These are phyloP conservation scores for Prunus kanzakura DNA, from an alignment of 306 rosid species.

Conservation along the genomic window DNA sequence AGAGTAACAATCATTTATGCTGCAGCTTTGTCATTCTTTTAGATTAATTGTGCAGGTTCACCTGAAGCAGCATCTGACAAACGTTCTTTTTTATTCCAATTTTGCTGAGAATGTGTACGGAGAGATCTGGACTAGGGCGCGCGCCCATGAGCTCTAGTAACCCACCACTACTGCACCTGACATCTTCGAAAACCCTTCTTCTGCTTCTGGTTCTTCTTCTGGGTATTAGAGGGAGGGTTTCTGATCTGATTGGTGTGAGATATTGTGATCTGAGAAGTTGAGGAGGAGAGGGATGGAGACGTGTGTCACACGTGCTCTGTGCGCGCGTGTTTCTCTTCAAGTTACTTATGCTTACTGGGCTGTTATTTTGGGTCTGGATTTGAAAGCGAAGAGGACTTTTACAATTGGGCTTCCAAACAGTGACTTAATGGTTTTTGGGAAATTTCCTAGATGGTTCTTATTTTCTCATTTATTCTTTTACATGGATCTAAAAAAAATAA, in stretches of 20 bases:
- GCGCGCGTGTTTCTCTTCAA: conserved; percentile 1
- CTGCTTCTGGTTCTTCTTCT: not conserved
- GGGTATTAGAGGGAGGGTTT: not conserved
- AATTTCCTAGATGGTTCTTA: no score
- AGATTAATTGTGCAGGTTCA: conserved; percentile 55
- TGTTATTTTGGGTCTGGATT: not conserved
- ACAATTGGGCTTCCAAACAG: not conserved
- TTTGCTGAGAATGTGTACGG: conserved; percentile 52
- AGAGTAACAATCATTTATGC: not conserved
- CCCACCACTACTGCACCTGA: conserved; percentile 15
- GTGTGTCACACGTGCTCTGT: not conserved
- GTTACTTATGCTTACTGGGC: no score
- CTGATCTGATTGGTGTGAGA: conserved; percentile 8
- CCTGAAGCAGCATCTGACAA: conserved; percentile 75
- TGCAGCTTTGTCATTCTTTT: not conserved
- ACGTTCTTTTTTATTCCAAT: conserved; percentile 54
- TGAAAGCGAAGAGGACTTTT: not conserved
- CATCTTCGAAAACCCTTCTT: conserved; percentile 14
- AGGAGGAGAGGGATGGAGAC: not conserved
- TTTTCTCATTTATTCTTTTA: no score
- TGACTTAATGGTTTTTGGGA: no score
- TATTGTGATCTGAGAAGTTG: not conserved
- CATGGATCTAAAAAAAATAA: no score
- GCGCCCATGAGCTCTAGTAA: conserved; percentile 46
- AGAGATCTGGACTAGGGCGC: conserved; percentile 52